These are phyloP conservation scores for Pulicaria dysenterica DNA, from an alignment of 129 eudicot genomes.

Conservation along the genomic window DNA sequence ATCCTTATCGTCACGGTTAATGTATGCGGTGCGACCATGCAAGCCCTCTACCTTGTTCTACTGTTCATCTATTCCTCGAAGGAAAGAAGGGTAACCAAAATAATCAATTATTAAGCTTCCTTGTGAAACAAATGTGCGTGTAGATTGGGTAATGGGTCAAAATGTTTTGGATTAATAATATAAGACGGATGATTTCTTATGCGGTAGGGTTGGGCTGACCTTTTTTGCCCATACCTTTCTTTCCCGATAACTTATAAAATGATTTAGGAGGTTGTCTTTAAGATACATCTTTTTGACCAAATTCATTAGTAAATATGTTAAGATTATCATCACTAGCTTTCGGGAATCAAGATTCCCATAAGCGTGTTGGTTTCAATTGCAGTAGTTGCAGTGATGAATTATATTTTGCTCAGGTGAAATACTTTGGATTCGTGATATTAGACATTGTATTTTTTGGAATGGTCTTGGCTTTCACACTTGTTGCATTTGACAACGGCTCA, in stretches of 20 bases:
- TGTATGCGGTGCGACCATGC: constrained; percentile 52
- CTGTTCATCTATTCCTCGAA: constrained; percentile 57
- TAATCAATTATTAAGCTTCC: neutral
- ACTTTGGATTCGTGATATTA: constrained; percentile 43
- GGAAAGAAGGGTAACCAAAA: constrained; percentile 53
- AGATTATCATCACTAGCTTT: neutral
- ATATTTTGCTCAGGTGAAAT: constrained; percentile 42
- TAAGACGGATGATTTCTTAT: neutral
- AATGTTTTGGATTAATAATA: neutral
- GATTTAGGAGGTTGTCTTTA: neutral
- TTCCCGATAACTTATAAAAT: too few species aligned
- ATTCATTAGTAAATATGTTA: neutral
- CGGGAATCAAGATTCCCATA: neutral
- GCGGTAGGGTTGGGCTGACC: neutral
- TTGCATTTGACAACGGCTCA: constrained; percentile 47
- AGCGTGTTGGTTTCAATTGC: neutral
- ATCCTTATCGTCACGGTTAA: constrained; percentile 64
- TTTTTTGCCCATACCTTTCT: neutral
- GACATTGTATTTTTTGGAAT: constrained; percentile 58
- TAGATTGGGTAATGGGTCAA: neutral
- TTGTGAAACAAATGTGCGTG: neutral
- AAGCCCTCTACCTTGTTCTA: constrained; percentile 48
- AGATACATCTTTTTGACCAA: neutral
- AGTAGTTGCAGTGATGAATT: neutral
- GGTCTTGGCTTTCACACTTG: constrained; percentile 50